Evolutionary conservation across 768 basidiomycete genomes (phyloP), one percentile per base, ranked within the genome.

Genomic region (Kwoniella mangroviensis): DNA sequence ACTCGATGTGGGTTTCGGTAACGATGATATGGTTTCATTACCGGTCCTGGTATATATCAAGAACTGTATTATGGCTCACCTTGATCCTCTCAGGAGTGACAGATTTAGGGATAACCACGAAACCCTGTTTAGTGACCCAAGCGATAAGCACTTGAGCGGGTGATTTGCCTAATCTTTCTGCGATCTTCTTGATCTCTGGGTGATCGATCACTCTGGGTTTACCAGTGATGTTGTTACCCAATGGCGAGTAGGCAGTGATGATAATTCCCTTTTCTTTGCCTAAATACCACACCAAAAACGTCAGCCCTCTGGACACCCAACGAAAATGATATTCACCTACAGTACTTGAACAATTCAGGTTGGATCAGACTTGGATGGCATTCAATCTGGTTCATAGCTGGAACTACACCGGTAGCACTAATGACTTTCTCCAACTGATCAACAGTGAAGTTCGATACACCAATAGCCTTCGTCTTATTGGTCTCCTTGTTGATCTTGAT

Each of bases 41-140:
- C n/a, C n/a, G n/a, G n/a, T n/a, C n/a, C n/a, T n/a, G n/a, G n/a
- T n/a, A n/a, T n/a, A n/a, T n/a, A n/a, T n/a, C n/a, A n/a, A n/a
- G n/a, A n/a, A n/a, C n/a, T n/a, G n/a, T n/a, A n/a, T n/a, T n/a
- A n/a, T n/a, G n/a, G n/a, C n/a, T n/a, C n/a, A 87, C 75, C 40
- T 58, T 86, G 83, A 77, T 90, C 85, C 67, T 89, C 85, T 66
- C 65, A 0, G 76, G 75, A 40, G 79, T 78, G 28, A 92, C 91
- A 65, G 88, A 89, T 87, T 94, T 94, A 19, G 93, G 93, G 76
- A 94, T 92, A 71, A 94, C 90, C 10, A 89, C 89, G 82, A 89
- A 90, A 13, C 92, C 93, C 52, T 92, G 87, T 74, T 89, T 81
- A 45, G 84, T 87, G 13, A 88, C 90, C 92, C 92, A 95, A 0